Percentiles rank a stretch among this genome's conserved stretches.
These are phyloP conservation scores for Mrakia frigida DNA, from an alignment of 768 basidiomycete genomes.

Conservation along the genomic window DNA sequence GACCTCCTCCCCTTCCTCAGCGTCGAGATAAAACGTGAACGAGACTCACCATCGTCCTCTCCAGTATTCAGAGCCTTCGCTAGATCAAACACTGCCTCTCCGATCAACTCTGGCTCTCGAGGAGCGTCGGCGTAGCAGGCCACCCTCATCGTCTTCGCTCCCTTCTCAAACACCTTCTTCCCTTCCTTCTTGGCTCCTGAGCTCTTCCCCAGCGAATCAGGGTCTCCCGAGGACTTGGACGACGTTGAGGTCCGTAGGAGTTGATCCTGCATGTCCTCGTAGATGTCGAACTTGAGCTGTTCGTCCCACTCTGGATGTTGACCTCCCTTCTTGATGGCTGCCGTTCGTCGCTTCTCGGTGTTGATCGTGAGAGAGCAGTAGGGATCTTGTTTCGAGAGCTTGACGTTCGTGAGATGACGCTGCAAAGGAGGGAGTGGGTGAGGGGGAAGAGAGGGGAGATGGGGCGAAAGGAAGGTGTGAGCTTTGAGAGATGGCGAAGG, in stretches of 20 bases:
- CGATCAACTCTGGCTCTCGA: conserved; percentile 71
- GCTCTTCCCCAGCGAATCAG: conserved; percentile 31
- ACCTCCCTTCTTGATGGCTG: conserved; percentile 74
- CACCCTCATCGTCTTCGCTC: conserved; percentile 56
- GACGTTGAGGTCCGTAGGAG: conserved; percentile 32
- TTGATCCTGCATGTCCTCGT: conserved; percentile 50
- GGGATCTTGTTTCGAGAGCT: conserved; percentile 86
- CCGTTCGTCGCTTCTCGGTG: conserved; percentile 62
- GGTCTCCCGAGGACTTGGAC: background rate
- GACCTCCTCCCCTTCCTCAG: background rate
- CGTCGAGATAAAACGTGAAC: too few relatives aligned
- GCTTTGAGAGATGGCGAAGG: conserved; percentile 18
- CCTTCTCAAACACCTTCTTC: conserved; percentile 36
- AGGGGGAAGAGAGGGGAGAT: background rate
- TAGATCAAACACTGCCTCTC: conserved; percentile 69
- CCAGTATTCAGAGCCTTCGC: conserved; percentile 72
- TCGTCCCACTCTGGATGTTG: conserved; percentile 92
- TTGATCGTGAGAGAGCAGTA: conserved; percentile 65
- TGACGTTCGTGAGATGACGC: conserved; percentile 72
- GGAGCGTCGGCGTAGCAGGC: conserved; percentile 77
- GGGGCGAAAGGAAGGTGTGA: conserved; percentile 33
- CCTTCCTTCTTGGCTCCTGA: conserved; percentile 32
- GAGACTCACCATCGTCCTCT: conserved; percentile 77
- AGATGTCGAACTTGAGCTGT: conserved; percentile 74
- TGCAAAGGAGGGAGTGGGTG: conserved; percentile 31